These are phyloP conservation scores for Roridomyces roridus DNA, from an alignment of 768 basidiomycete species.

Conservation along the genomic window DNA sequence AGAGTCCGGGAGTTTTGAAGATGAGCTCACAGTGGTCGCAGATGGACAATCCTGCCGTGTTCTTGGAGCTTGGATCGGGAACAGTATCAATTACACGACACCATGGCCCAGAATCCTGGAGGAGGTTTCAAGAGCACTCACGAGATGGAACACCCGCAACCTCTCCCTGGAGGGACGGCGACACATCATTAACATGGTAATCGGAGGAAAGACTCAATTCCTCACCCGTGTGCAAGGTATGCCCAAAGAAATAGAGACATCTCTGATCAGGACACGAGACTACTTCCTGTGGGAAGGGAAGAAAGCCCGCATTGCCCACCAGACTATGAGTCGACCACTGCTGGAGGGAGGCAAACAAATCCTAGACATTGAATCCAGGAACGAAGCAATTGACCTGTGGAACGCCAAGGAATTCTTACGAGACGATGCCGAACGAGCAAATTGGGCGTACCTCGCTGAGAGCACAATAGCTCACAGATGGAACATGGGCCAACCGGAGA, in stretches of 20 bases:
- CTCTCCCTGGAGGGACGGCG: conserved; percentile 16
- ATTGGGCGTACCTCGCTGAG: conserved; percentile 1
- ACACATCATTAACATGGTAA: conserved; percentile 23
- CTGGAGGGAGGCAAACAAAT: not conserved
- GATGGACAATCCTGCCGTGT: not conserved
- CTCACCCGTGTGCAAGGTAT: conserved; percentile 31
- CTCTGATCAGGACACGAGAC: not conserved
- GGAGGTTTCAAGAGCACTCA: not conserved
- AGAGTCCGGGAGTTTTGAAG: not conserved
- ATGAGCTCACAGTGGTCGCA: not conserved
- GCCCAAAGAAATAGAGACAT: conserved; percentile 19
- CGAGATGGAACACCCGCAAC: not conserved
- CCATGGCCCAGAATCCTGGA: not conserved
- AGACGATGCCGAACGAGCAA: not conserved
- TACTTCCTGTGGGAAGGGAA: conserved; percentile 7
- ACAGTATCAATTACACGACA: not conserved
- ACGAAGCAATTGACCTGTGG: conserved; percentile 4
- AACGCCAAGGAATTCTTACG: not conserved
- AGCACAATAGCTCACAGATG: too few relatives aligned
- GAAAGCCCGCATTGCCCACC: not conserved
- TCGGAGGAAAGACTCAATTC: conserved; percentile 30
- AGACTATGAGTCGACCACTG: not conserved
- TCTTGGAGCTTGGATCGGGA: not conserved
- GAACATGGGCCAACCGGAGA: not conserved
- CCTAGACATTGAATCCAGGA: not conserved